Conservation (phyloP, 2,329 filamentous ascomycete species). For the Rugonectria rugulosa region DNA sequence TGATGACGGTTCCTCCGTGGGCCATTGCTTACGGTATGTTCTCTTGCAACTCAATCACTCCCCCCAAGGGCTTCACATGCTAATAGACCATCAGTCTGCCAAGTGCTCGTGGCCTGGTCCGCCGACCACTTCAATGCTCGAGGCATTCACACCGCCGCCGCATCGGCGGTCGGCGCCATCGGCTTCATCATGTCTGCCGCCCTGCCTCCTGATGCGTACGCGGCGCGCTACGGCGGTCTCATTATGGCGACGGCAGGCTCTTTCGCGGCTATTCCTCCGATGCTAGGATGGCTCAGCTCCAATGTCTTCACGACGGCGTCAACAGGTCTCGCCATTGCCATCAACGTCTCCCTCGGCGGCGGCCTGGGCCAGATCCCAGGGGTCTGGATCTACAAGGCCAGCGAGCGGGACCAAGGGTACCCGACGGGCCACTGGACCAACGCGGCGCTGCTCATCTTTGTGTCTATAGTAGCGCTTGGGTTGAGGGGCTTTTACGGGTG, state of each 20-base stretch:
- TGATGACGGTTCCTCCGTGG: constrained; percentile 73
- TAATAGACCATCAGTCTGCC: constrained; percentile 43
- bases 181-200: constrained; percentile 69
- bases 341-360: constrained; percentile 72
- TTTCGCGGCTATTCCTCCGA: constrained; percentile 73
- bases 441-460: constrained; percentile 65
- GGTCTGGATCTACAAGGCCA: constrained; percentile 76
- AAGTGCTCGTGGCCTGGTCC: constrained; percentile 60
- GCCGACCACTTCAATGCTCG: constrained; percentile 69
- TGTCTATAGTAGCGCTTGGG: constrained; percentile 60
- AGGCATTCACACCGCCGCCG: constrained; percentile 52
- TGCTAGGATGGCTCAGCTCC: constrained; percentile 74
- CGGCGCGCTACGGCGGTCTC: constrained; percentile 71
- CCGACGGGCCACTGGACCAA: constrained; percentile 76
- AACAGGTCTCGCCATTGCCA: constrained; percentile 72
- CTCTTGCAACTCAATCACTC: no score
- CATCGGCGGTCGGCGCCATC: constrained; percentile 53
- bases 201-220: constrained; percentile 66
- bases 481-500: constrained; percentile 64
- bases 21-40: constrained; percentile 62
- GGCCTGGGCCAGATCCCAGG: constrained; percentile 75
- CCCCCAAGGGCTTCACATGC: neutral
- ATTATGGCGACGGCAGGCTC: constrained; percentile 72
- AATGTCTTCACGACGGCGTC: constrained; percentile 72
- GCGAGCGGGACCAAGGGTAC: constrained; percentile 67